Evolutionary conservation across 2,329 filamentous ascomycete genomes (phyloP), one percentile per base, ranked within the genome.

Genomic region (Aspergillus viridinutans): DNA sequence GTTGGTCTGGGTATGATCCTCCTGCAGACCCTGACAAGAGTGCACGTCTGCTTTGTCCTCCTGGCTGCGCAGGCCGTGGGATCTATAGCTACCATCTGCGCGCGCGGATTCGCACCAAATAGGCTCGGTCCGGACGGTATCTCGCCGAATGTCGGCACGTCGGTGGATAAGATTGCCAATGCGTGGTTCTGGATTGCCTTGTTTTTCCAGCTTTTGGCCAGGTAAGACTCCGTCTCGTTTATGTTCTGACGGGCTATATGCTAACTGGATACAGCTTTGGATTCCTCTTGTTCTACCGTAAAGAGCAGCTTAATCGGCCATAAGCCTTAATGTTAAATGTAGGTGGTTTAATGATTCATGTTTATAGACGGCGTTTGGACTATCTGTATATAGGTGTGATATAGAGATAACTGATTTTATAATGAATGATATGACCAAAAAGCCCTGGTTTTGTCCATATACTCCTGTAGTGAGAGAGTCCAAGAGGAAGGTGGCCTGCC

Each of bases 1-100:
- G 81, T 87, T 2, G 85, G 85, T 1, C 81, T 88, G 55, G 85
- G 85, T 54, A 88, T 87, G 84, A 83, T 88, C 53, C 75, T 88
- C 4, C 70, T 88, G 49, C 83, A 86, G 68, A 87, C 85, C 0
- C 72, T 86, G 63, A 87, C 85, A 1, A 76, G 85, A 12, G 79
- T 85, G 67, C 85, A 88, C 65, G 83, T 87, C 58, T 78, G 82
- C 49, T 85, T 84, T 61, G 82, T 84, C 0, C 73, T 88, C 26
- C 77, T 85, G 43, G 69, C 63, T 1, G 83, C 84, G 4, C 85
- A 88, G 70, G 79, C 86, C 6, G 66, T 88, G 23, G 85, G 85
- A 10, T 82, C 81, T 3, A 68, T 83, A 2, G 83, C 81, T 3
- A 88, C 85, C 2, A 87, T 88, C 40, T 76, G 82, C 25, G 85